Percentiles rank a stretch among this genome's conserved stretches.
Conservation (phyloP, 177 flowering plant genomes). For the Vitis hybrid region DNA sequence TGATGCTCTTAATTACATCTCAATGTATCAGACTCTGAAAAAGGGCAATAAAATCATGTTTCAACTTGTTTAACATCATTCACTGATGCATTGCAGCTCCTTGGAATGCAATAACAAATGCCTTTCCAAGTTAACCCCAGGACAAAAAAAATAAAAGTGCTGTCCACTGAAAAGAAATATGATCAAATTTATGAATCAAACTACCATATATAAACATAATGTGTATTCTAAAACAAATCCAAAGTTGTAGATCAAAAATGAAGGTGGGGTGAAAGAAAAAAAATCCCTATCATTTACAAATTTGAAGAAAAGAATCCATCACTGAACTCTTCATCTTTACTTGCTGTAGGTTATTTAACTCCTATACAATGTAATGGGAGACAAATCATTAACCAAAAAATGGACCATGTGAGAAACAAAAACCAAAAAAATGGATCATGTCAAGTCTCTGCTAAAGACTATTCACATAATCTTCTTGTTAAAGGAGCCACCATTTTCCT, state of each 20-base stretch:
- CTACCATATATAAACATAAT: background rate
- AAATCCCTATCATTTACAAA: conserved; percentile 21
- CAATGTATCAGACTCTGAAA: too few relatives aligned
- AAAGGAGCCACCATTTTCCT: background rate
- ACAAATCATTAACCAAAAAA: background rate
- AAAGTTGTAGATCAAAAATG: background rate
- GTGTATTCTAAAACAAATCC: too few relatives aligned
- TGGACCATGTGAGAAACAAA: background rate
- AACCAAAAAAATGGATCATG: conserved; percentile 9
- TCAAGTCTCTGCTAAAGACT: conserved; percentile 18
- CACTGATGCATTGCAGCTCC: too few relatives aligned
- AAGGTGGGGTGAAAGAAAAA: background rate
- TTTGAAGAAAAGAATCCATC: conserved; percentile 9
- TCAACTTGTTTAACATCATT: too few relatives aligned
- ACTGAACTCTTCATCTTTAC: conserved; percentile 5
- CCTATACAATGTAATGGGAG: conserved; percentile 22
- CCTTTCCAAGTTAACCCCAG: too few relatives aligned
- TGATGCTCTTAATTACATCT: too few relatives aligned
- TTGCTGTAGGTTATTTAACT: conserved; percentile 7
- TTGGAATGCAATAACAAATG: too few relatives aligned
- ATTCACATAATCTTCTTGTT: conserved; percentile 25
- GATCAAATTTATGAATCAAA: background rate
- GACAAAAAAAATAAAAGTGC: too few relatives aligned
- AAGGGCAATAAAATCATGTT: too few relatives aligned
- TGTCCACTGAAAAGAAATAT: background rate